Conservation (phyloP, 306 rosid species). For the Dalbergia cultrata region DNA sequence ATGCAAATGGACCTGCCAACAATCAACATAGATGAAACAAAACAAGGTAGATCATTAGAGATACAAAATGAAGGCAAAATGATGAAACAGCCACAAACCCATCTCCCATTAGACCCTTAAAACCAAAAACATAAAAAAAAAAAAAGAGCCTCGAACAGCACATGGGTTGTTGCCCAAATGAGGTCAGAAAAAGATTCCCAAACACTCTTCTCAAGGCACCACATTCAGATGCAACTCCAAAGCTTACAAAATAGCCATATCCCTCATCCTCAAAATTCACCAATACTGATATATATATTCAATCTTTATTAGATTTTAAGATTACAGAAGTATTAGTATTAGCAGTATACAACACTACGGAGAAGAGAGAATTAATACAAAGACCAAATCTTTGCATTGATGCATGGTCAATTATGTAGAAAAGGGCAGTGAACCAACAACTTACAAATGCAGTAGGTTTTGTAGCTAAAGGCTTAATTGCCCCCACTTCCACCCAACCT, state of each 20-base stretch:
- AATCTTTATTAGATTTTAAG: not conserved
- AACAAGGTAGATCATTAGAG: conserved; percentile 13
- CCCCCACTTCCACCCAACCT: conserved; percentile 61
- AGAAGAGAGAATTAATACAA: not conserved
- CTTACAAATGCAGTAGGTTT: conserved; percentile 42
- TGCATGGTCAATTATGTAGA: conserved; percentile 38
- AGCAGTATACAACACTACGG: not conserved
- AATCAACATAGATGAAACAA: conserved; percentile 23
- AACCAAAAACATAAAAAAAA: not conserved
- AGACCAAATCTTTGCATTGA: conserved; percentile 33
- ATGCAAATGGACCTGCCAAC: not conserved
- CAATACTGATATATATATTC: conserved; percentile 19
- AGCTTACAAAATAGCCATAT: conserved; percentile 1
- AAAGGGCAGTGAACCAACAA: conserved; percentile 36
- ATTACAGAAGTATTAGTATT: not conserved
- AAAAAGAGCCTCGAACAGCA: conserved; percentile 42
- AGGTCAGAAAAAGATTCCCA: conserved; percentile 64
- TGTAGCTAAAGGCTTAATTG: conserved; percentile 66
- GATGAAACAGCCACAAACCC: conserved; percentile 31
- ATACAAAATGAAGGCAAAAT: conserved; percentile 30
- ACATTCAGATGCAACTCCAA: conserved; percentile 47
- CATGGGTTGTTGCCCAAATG: conserved; percentile 57
- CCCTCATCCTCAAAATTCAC: conserved; percentile 33
- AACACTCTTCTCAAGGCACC: conserved; percentile 59
- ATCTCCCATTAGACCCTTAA: conserved; percentile 51